Base-by-base conservation (phyloP, 148 eudicot species). In the Chenopodium album region DNA sequence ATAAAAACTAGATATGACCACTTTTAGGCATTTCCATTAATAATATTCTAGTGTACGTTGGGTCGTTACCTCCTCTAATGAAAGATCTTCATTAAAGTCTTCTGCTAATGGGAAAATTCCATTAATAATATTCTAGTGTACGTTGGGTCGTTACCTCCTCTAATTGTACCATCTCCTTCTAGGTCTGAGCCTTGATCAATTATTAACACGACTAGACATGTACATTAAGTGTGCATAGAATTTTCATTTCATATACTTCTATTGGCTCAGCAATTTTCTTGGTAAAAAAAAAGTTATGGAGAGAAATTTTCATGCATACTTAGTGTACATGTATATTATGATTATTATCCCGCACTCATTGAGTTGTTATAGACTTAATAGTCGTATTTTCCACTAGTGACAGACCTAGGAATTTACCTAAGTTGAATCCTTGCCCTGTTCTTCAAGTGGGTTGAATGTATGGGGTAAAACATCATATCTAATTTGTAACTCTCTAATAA, bases 1-100 rank as follows among this genome's bases (percentile, higher is more conserved):
- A 52, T 46, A 74, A 64, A 47, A 79, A 75, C 50, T 67, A 75
- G 26, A 80, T 26, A 26, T 14, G 44, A 41, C 13, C 52, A 26
- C 29, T 54, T 60, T 72, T 80, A 12, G 46, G 17, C 70, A 62
- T 81, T 80, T 63, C 64, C 11, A n/a, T 20, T n/a, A 9, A 4
- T 48, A 41, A 4, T 48, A 41, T 29, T 48, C 26, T 19, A n/a
- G 47, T 67, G 3, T 60, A 71, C 65, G 59, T 44, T 73, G 4
- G 3, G 41, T 56, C 48, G 59, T 44, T 73, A 10, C 19, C 10
- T 50, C 20, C 66, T 44, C 54, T 75, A 37, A 63, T 47, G 1
- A 65, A 65, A 20, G 44, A 70, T 72, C 59, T 2, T 12, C 16
- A 31, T 26, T 63, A 9, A 62, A 62, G 65, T 56, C 52, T 48